Conservation (phyloP, 1,284 basidiomycete species). For the Cyathus olla region DNA sequence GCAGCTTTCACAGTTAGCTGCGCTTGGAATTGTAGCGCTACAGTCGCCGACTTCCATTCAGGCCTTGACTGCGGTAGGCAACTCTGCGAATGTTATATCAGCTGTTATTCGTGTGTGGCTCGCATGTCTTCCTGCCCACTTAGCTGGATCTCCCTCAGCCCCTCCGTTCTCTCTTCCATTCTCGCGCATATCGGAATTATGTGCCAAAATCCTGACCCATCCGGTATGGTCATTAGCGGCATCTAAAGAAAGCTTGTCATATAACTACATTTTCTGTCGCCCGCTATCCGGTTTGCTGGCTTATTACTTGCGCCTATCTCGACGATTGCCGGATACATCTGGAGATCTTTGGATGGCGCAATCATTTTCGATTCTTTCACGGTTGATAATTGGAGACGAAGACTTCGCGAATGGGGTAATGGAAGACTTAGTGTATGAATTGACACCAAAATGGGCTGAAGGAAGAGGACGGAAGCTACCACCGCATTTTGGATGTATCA, state of each 20-base stretch:
- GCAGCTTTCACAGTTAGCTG: constrained; percentile 22
- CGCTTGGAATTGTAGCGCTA: no score
- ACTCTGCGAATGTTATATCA: constrained; percentile 50
- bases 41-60: no score
- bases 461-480: constrained; percentile 50
- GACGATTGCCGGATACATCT: constrained; percentile 61
- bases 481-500: no score
- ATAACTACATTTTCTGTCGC: constrained; percentile 53
- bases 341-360: constrained; percentile 75
- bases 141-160: constrained; percentile 29
- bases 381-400: constrained; percentile 78
- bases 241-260: constrained; percentile 22
- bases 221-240: constrained; percentile 57
- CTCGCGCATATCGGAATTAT: constrained; percentile 59
- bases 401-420: constrained; percentile 54
- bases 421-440: constrained; percentile 46
- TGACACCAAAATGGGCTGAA: constrained; percentile 54
- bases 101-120: constrained; percentile 73
- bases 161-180: constrained; percentile 66
- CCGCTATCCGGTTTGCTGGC: constrained; percentile 64
- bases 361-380: constrained; percentile 63
- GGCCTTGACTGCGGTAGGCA: constrained; percentile 30
- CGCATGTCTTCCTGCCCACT: constrained; percentile 54
- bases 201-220: constrained; percentile 60
- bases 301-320: constrained; percentile 68